Evolutionary conservation across 2,329 filamentous ascomycete genomes (phyloP).

Genomic region (Penicillium psychrosexuale): DNA sequence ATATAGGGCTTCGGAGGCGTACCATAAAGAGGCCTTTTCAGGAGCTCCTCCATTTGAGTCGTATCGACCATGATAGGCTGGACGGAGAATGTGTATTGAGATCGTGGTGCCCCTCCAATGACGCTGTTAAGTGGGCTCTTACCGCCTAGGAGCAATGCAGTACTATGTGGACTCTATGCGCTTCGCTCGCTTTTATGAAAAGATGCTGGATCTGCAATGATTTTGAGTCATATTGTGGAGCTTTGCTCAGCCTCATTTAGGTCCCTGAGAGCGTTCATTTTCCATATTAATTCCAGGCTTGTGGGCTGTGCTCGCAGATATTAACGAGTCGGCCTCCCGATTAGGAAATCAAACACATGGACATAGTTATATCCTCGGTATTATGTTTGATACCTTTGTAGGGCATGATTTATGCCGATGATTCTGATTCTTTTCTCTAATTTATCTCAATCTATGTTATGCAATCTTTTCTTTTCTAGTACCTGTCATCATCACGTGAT

Average conservation of each 20-base stretch:
- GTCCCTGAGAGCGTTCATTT: neutral
- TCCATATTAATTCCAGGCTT: neutral
- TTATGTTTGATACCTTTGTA: neutral
- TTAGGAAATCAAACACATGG: neutral
- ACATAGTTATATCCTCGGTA: neutral
- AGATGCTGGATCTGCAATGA: neutral
- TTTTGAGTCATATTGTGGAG: neutral
- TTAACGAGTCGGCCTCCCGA: slow-evolving; percentile 3
- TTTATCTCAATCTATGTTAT: neutral
- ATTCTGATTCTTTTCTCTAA: neutral
- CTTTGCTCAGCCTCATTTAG: neutral
- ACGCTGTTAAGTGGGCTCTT: slow-evolving; percentile 15
- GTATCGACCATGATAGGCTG: slow-evolving; percentile 22
- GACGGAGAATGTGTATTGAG: slow-evolving; percentile 10
- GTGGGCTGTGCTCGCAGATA: slow-evolving; percentile 3
- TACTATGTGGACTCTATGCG: neutral
- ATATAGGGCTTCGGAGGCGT: slow-evolving; percentile 6
- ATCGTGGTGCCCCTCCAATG: slow-evolving; percentile 20
- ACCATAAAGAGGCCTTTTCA: slow-evolving; percentile 53
- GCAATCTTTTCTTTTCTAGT: neutral
- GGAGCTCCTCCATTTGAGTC: slow-evolving; percentile 34
- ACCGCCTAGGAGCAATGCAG: slow-evolving; percentile 16
- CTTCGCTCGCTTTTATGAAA: slow-evolving; percentile 2
- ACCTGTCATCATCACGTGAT: neutral
- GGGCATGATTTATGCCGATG: too few species aligned